Base-by-base conservation (phyloP, 1,284 basidiomycete genomes). In the Puccinia novopanici region DNA sequence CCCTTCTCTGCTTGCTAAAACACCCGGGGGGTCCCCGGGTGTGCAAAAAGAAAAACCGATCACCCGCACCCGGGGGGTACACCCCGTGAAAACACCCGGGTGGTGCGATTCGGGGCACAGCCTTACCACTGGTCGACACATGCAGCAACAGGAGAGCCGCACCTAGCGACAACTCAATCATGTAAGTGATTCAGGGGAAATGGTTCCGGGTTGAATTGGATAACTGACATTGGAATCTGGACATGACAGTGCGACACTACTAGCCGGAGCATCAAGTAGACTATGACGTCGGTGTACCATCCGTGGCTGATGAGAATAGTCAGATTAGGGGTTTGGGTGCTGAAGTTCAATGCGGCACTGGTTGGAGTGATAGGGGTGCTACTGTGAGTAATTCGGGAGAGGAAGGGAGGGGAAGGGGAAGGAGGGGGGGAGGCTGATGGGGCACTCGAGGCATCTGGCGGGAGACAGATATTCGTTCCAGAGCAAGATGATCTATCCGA, bases 401-500 rank as follows among this genome's bases (percentile, higher is more conserved):
- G n/a, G 9, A 19, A 2, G 34, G 19, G n/a, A 48, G 5, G 17
- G 68, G 24, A 40, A 9, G 0, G 19, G 13, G 22, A 48, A 12
- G 34, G 24, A 50, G 22, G 34, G 42, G 27, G 12, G 13, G 13
- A 22, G 48, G 22, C 42, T 65, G n/a, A 45, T 65, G 63, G 37
- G 15, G 19, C 37, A 42, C 37, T 42, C 37, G 37, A 13, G 37
- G 4, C 37, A n/a, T 67, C 2, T 40, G 37, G 42, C n/a, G n/a
- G 12, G 17, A 24, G 45, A 19, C 59, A 52, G 77, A 45, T 80
- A 80, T 37, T 34, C 57, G 27, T 80, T 80, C 59, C 77, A 80
- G 59, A 55, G 67, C 34, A 80, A 80, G 59, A 72, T 80, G 67
- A 80, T 80, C n/a, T 80, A 80, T 65, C 68, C 77, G 10, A 73